Percentiles rank a stretch among this genome's conserved stretches.
These are phyloP conservation scores for Selaginella moellendorffii DNA, from an alignment of 75 land plant species.

Conservation along the genomic window DNA sequence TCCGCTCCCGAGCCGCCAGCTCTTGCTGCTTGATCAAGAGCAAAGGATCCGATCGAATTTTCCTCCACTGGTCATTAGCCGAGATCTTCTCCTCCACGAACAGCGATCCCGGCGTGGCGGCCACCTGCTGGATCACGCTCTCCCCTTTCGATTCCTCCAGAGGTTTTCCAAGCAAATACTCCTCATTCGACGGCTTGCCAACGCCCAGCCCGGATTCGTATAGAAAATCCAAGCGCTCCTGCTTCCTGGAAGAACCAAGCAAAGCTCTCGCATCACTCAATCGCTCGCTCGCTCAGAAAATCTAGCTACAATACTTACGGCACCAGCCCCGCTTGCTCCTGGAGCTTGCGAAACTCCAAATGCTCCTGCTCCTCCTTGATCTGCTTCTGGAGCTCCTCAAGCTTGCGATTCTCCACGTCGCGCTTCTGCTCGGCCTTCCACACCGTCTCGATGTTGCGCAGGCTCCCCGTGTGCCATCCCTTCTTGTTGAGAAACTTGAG, in stretches of 20 bases:
- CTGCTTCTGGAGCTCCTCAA: constrained; percentile 94
- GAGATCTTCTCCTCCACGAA: constrained; percentile 84
- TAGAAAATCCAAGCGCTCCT: constrained; percentile 88
- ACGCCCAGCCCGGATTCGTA: constrained; percentile 91
- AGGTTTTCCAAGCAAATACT: constrained; percentile 30
- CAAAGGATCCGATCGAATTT: constrained; percentile 86
- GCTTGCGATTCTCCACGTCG: constrained; percentile 76
- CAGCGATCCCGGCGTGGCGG: constrained; percentile 69
- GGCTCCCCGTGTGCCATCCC: constrained; percentile 98
- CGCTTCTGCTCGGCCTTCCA: constrained; percentile 99
- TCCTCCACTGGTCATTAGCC: constrained; percentile 94
- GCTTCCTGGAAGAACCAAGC: constrained; percentile 33
- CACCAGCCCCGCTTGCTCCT: constrained; percentile 88
- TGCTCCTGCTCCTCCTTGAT: constrained; percentile 79
- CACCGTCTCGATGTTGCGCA: constrained; percentile 92
- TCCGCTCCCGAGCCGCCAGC: constrained; percentile 73
- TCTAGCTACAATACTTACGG: constrained; percentile 36
- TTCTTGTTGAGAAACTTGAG: constrained; percentile 98
- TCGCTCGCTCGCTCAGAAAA: not conserved
- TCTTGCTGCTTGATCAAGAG: constrained; percentile 81
- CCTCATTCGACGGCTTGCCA: constrained; percentile 56
- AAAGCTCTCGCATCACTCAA: not conserved
- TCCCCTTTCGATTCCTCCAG: constrained; percentile 18
- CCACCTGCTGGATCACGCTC: constrained; percentile 25
- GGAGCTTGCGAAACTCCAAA: constrained; percentile 69